These are phyloP conservation scores for Lyophyllum semitale DNA, from an alignment of 768 basidiomycete genomes.

Conservation along the genomic window DNA sequence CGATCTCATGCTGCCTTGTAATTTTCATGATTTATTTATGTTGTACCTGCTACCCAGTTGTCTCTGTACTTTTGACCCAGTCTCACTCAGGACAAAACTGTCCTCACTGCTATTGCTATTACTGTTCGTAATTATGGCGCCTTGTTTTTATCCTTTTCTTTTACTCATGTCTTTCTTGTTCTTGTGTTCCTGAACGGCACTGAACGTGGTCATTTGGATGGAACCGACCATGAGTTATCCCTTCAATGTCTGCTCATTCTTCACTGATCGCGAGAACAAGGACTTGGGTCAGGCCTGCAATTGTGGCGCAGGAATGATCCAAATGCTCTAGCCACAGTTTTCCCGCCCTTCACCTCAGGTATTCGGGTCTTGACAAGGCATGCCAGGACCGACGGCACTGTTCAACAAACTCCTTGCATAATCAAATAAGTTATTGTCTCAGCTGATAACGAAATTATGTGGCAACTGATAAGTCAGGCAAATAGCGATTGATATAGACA, in stretches of 20 bases:
- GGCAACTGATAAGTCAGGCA: too few relatives aligned
- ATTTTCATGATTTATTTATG: too few relatives aligned
- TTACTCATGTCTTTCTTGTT: neutral
- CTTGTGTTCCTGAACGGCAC: conserved; percentile 44
- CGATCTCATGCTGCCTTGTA: too few relatives aligned
- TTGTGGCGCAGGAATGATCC: conserved; percentile 60
- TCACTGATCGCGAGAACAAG: conserved; percentile 57
- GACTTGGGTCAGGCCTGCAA: conserved; percentile 51
- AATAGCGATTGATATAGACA: too few relatives aligned
- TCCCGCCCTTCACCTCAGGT: conserved; percentile 57
- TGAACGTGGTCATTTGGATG: conserved; percentile 76
- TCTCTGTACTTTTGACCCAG: too few relatives aligned
- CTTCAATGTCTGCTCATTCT: conserved; percentile 75
- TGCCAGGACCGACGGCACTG: conserved; percentile 29
- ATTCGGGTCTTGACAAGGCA: conserved; percentile 49
- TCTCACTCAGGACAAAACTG: conserved; percentile 63
- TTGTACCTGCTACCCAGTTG: too few relatives aligned
- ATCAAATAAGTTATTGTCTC: too few relatives aligned
- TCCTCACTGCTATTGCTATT: conserved; percentile 67
- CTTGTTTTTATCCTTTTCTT: neutral
- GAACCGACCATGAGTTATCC: conserved; percentile 65
- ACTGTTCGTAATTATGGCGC: conserved; percentile 42
- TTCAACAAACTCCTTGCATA: conserved; percentile 48
- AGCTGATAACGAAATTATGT: too few relatives aligned
- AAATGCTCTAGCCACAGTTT: conserved; percentile 40